A percentile compares a stretch with the other conserved stretches of the same genome.
Conservation (phyloP, 1,284 basidiomycete species). For the Peniophora sp. region DNA sequence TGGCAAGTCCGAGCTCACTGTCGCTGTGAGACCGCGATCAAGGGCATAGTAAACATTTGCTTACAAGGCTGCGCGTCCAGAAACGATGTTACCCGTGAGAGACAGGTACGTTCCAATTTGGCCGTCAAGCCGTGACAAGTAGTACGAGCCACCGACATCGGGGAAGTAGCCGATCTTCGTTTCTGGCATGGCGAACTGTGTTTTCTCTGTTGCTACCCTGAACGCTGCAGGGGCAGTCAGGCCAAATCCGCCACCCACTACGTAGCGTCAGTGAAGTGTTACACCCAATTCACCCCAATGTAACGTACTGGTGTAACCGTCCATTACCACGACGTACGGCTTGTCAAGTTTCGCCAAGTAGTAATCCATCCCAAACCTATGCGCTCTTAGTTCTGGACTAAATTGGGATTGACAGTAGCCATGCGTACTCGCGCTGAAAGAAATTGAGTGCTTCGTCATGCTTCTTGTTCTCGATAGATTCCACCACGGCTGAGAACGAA, state of each 20-base stretch:
- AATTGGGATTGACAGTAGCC: slow-evolving; percentile 2
- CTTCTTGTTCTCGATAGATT: slow-evolving; percentile 3
- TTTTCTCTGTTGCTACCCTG: slow-evolving; percentile 91
- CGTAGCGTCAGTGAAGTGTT: slow-evolving; percentile 7
- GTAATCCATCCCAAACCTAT: slow-evolving; percentile 86
- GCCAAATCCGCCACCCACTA: slow-evolving; percentile 96
- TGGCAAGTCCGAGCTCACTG: slow-evolving; percentile 86
- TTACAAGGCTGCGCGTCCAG: slow-evolving; percentile 79
- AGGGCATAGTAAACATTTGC: slow-evolving; percentile 21
- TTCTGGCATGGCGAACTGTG: slow-evolving; percentile 95
- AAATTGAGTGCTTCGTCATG: slow-evolving; percentile 62
- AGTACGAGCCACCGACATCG: slow-evolving; percentile 90
- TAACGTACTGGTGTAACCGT: slow-evolving; percentile 82
- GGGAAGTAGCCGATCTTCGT: slow-evolving; percentile 87
- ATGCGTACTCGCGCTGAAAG: slow-evolving; percentile 83
- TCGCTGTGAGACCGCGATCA: slow-evolving; percentile 4
- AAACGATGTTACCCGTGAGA: slow-evolving; percentile 73
- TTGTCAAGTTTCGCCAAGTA: slow-evolving; percentile 74
- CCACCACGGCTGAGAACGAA: slow-evolving; percentile 3
- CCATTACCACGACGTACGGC: slow-evolving; percentile 86
- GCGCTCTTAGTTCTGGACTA: slow-evolving; percentile 1
- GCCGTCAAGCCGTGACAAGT: slow-evolving; percentile 87
- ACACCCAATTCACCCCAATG: not conserved
- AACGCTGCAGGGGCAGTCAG: slow-evolving; percentile 85
- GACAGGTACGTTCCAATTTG: slow-evolving; percentile 89